Evolutionary conservation across 2,329 filamentous ascomycete species (phyloP), one percentile per base, ranked within the genome.

Genomic region (Aschersonia sp.): DNA sequence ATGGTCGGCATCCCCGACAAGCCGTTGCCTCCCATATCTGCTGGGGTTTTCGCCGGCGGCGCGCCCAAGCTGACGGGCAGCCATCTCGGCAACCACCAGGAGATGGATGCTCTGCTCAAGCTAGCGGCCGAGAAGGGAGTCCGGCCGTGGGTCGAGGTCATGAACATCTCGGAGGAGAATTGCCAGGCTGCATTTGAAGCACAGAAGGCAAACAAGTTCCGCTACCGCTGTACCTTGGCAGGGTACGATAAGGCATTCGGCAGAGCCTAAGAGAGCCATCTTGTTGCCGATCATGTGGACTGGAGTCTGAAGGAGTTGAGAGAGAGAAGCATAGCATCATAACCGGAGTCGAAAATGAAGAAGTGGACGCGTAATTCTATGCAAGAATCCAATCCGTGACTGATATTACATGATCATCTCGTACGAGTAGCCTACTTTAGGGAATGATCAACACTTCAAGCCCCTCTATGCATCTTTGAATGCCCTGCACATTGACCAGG

Each of bases 201-300:
- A 53, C 75, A 89, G 46, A 78, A 83, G 58, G 78, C 77, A 53
- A 84, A 84, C 55, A 77, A 85, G 60, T 81, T 89, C 10, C 73
- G 74, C 35, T 91, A 86, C 61, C 72, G 85, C 41, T 82, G 86
- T 57, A 85, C 83, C 0, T 62, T 89, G 57, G 78, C 77, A 9
- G 76, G 77, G 7, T 85, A 75, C 55, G 78, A 85, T 55, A 78
- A 83, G 68, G 77, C 69, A 0, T 86, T 85, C 51, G 35, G 42
- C 7, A 44, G 20, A 29, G 31, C 48, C 2, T 45, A 48, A 20
- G 20, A 20, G 20, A 20, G 20, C 20, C 20, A 20, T 20, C 20
- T 20, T 4, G 7, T 12, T 38, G 12, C 7, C 12, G 3, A 38
- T 7, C 32, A 12, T 38, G 7, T 9, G 32, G 12, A 38, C 2